Conservation (phyloP, 2,329 filamentous ascomycete genomes). For the Alternaria sp. region DNA sequence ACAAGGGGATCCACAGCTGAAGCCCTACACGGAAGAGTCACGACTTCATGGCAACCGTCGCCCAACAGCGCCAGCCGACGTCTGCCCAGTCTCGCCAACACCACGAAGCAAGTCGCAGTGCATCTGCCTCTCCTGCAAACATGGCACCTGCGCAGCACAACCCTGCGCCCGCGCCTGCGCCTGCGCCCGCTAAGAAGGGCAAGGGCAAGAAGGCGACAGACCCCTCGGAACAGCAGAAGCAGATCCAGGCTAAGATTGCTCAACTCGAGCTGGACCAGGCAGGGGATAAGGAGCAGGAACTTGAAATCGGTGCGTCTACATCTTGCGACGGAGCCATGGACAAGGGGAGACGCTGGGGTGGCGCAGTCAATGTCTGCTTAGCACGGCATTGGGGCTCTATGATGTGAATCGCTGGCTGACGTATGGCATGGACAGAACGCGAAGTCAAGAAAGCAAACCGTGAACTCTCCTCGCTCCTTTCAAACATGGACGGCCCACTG, state of each 20-base stretch:
- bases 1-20: constrained; percentile 23
- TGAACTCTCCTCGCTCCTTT: constrained; percentile 84
- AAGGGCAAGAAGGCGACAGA: constrained; percentile 87
- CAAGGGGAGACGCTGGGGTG: constrained; percentile 13
- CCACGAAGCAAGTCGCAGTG: constrained; percentile 53
- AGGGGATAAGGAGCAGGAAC: constrained; percentile 92
- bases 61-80: constrained; percentile 48
- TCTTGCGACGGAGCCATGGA: constrained; percentile 17
- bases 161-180: constrained; percentile 62
- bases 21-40: constrained; percentile 29
- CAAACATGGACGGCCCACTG: constrained; percentile 87
- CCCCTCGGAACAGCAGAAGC: constrained; percentile 87
- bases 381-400: constrained; percentile 14
- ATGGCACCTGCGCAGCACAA: constrained; percentile 58
- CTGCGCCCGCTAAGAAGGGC: constrained; percentile 72
- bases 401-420: constrained; percentile 37
- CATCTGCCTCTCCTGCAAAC: constrained; percentile 53
- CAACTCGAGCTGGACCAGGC: constrained; percentile 94
- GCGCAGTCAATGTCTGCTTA: constrained; percentile 18
- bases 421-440: constrained; percentile 68
- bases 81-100: constrained; percentile 45
- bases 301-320: constrained; percentile 78
- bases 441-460: constrained; percentile 94
- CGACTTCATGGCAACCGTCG: constrained; percentile 48
- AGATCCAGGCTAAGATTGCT: constrained; percentile 91